phyloP scores from a whole-genome alignment of 2,329 filamentous ascomycete genomes.

The Curvularia sp. region DNA sequence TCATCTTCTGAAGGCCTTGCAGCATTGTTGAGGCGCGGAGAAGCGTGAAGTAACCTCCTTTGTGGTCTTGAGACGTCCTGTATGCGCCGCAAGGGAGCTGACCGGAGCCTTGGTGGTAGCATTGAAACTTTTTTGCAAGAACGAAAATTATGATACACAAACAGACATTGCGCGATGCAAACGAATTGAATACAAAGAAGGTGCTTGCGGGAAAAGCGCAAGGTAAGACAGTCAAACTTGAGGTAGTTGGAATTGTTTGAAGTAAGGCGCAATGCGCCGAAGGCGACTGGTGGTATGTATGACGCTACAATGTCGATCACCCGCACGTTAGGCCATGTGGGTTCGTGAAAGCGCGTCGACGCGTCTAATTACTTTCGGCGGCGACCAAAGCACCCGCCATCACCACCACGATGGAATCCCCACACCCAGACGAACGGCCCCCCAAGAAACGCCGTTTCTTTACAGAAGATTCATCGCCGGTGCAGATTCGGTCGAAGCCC shows the following conservation, averaged over 20 bases:
- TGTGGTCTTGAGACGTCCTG: slow-evolving; percentile 9
- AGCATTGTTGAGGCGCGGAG: slow-evolving; percentile 30
- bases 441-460: slow-evolving; percentile 70
- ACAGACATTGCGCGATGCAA: slow-evolving; percentile 15
- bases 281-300: slow-evolving; percentile 27
- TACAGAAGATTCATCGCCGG: slow-evolving; percentile 56
- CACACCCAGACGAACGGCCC: slow-evolving; percentile 61
- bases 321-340: slow-evolving; percentile 25
- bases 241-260: not conserved
- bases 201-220: not conserved
- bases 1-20: slow-evolving; percentile 53
- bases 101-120: slow-evolving; percentile 30
- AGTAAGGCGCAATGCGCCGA: slow-evolving; percentile 22
- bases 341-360: slow-evolving; percentile 45
- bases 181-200: not conserved
- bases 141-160: slow-evolving; percentile 7
- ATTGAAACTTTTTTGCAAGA: slow-evolving; percentile 31
- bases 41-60: slow-evolving; percentile 33
- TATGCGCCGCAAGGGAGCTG: slow-evolving; percentile 29
- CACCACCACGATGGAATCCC: slow-evolving; percentile 44
- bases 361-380: slow-evolving; percentile 27
- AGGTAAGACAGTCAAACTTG: not conserved
- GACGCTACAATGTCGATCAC: slow-evolving; percentile 39
- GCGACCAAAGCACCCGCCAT: slow-evolving; percentile 10
- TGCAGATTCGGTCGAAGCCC: slow-evolving; percentile 22